A percentile compares a stretch with the other conserved stretches of the same genome.
Conservation (phyloP, 2,329 filamentous ascomycete species). For the Clonostachys sp. region DNA sequence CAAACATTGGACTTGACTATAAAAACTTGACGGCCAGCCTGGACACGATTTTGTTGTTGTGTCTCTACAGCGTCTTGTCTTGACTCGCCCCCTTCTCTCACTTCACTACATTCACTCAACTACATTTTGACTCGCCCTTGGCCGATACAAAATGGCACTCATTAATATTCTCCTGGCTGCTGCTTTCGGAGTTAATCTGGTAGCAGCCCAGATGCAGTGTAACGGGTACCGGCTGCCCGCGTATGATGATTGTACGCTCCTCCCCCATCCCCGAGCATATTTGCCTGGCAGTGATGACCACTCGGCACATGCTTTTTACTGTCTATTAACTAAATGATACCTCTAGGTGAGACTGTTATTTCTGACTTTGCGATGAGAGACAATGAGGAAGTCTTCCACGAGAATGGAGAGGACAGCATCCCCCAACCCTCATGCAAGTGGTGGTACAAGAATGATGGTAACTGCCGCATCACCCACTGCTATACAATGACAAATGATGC, state of each 20-base stretch:
- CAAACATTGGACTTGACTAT: too few relatives aligned
- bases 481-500: not conserved
- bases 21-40: too few relatives aligned
- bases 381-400: not conserved
- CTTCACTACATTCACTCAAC: too few relatives aligned
- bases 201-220: not conserved
- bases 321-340: not conserved
- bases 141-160: too few relatives aligned
- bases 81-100: too few relatives aligned
- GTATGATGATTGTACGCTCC: not conserved
- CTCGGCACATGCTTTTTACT: not conserved
- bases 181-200: not conserved
- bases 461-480: not conserved
- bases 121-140: too few relatives aligned
- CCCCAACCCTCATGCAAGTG: not conserved
- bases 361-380: not conserved
- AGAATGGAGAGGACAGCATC: not conserved
- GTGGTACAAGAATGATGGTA: not conserved
- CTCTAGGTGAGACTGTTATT: not conserved
- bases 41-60: too few relatives aligned
- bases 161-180: too few relatives aligned
- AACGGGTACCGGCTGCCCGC: not conserved
- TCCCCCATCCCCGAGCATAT: too few relatives aligned
- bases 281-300: too few relatives aligned
- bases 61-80: too few relatives aligned